Evolutionary conservation across 2,329 filamentous ascomycete genomes (phyloP).

Genomic region (Elsinoe ampelina): DNA sequence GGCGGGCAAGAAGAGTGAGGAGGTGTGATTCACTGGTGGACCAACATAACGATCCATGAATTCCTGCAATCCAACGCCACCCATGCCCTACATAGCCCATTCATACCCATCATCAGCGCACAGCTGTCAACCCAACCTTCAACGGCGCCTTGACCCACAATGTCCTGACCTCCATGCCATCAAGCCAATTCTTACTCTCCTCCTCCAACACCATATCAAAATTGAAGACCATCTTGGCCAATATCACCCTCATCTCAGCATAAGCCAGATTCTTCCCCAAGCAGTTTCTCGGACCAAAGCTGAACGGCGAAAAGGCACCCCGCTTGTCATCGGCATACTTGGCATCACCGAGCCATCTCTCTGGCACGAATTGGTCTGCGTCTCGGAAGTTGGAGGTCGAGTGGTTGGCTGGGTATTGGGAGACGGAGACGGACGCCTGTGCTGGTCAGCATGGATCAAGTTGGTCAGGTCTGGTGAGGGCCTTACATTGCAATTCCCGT

Average conservation of each 20-base stretch:
- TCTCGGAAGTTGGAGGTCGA: constrained; percentile 24
- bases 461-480: neutral
- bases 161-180: constrained; percentile 17
- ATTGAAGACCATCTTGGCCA: constrained; percentile 32
- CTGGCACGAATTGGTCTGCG: constrained; percentile 25
- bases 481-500: constrained; percentile 18
- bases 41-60: neutral
- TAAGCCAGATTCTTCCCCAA: constrained; percentile 27
- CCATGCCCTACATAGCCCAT: neutral
- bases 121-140: constrained; percentile 18
- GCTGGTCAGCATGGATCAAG: neutral
- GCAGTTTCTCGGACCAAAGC: constrained; percentile 27
- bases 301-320: constrained; percentile 25
- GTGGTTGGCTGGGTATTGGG: constrained; percentile 19
- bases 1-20: neutral
- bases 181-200: constrained; percentile 20
- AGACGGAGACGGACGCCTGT: constrained; percentile 16
- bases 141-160: constrained; percentile 23
- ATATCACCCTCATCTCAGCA: constrained; percentile 30
- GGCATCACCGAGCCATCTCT: constrained; percentile 31
- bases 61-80: neutral
- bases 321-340: constrained; percentile 24
- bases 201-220: constrained; percentile 31
- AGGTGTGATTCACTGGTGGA: neutral
- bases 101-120: neutral